Evolutionary conservation across 2,329 filamentous ascomycete genomes (phyloP).

Genomic region (Westerdykella sp.): DNA sequence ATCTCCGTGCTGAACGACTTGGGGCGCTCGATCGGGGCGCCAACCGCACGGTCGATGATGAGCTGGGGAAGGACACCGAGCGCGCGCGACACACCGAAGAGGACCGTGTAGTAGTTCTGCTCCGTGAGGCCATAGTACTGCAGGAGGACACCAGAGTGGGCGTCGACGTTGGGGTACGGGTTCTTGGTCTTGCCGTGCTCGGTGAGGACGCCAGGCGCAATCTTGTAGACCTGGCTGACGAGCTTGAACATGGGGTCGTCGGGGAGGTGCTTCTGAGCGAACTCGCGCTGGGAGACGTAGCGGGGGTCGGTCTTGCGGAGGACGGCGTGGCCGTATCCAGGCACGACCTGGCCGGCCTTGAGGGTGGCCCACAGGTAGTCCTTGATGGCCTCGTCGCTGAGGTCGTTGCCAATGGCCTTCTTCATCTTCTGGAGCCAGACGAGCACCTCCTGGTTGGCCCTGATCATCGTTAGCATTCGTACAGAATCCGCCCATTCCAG

Average conservation of each 20-base stretch:
- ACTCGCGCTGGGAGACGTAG: constrained; percentile 97
- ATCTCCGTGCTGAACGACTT: constrained; percentile 98
- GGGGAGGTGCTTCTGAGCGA: constrained; percentile 87
- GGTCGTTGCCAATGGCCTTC: constrained; percentile 84
- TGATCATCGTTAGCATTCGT: constrained; percentile 21
- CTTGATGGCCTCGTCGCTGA: constrained; percentile 93
- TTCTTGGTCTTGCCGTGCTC: constrained; percentile 99
- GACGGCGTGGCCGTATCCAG: constrained; percentile 97
- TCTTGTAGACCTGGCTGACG: constrained; percentile 99
- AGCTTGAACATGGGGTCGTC: constrained; percentile 99
- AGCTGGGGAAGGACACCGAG: constrained; percentile 98
- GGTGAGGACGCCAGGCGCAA: constrained; percentile 91
- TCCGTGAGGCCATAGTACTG: constrained; percentile 99
- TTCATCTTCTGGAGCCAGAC: constrained; percentile 99
- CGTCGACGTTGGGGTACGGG: constrained; percentile 97
- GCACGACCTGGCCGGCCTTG: constrained; percentile 91
- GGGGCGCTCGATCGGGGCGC: constrained; percentile 94
- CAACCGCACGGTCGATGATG: constrained; percentile 97
- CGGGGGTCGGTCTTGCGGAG: constrained; percentile 99
- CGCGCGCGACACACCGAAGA: constrained; percentile 97
- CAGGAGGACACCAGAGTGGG: constrained; percentile 97
- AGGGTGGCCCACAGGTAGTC: constrained; percentile 98
- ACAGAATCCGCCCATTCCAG: neutral
- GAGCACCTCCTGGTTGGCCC: constrained; percentile 97
- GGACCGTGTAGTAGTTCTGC: constrained; percentile 99